Conservation (phyloP, 768 basidiomycete species). For the Tubosaeta sp. region DNA sequence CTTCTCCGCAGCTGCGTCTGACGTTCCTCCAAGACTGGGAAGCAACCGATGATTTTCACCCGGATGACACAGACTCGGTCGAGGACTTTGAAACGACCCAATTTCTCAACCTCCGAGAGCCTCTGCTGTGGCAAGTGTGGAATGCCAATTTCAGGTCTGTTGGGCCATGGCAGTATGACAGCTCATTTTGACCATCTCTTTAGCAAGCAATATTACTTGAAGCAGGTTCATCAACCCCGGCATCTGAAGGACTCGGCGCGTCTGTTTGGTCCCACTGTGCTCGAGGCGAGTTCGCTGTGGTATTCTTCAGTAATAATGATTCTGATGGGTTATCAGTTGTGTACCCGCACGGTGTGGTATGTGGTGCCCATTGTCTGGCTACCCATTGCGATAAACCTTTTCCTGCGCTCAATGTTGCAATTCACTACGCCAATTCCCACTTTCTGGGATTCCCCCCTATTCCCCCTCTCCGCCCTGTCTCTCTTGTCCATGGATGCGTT, state of each 20-base stretch:
- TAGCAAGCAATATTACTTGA: slow-evolving; percentile 92
- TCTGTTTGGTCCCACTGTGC: slow-evolving; percentile 74
- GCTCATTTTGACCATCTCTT: slow-evolving; percentile 4
- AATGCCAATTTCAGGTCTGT: slow-evolving; percentile 74
- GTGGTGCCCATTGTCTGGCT: slow-evolving; percentile 90
- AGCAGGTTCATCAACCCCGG: slow-evolving; percentile 96
- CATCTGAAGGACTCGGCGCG: slow-evolving; percentile 81
- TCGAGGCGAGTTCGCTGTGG: slow-evolving; percentile 56
- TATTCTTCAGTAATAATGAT: background rate
- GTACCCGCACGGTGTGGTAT: slow-evolving; percentile 89
- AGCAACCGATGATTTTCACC: slow-evolving; percentile 83
- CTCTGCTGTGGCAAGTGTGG: slow-evolving; percentile 85
- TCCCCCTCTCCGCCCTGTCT: slow-evolving; percentile 48
- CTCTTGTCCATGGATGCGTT: slow-evolving; percentile 49
- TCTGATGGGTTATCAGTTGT: slow-evolving; percentile 42
- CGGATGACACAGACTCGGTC: slow-evolving; percentile 78
- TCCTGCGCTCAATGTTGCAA: slow-evolving; percentile 77
- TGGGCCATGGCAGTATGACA: background rate
- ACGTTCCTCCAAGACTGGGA: slow-evolving; percentile 66
- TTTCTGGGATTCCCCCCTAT: slow-evolving; percentile 52
- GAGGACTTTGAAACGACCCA: slow-evolving; percentile 85
- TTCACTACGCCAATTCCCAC: slow-evolving; percentile 68
- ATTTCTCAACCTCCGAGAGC: slow-evolving; percentile 87
- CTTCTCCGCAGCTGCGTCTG: slow-evolving; percentile 5
- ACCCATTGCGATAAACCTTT: slow-evolving; percentile 78